Evolutionary conservation across 192 early-diverging fungal species (phyloP).

Genomic region (Endogone sp.): DNA sequence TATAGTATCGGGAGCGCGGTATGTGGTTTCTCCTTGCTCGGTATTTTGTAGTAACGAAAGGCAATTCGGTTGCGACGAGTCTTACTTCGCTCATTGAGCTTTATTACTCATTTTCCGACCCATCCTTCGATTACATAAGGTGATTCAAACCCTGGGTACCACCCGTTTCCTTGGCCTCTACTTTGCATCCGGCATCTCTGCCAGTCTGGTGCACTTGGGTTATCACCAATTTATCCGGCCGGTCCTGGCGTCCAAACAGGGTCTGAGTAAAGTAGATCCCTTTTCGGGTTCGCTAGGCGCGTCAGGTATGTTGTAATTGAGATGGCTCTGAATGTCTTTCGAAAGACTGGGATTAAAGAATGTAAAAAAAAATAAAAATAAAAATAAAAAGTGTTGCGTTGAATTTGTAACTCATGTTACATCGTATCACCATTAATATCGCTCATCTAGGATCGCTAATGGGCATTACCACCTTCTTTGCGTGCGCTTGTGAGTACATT

Average conservation of each 20-base stretch:
- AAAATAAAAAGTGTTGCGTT: no score
- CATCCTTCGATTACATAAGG: neutral
- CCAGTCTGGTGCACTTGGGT: slow-evolving; percentile 27
- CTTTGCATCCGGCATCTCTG: slow-evolving; percentile 31
- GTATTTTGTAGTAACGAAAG: no score
- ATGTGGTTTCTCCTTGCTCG: neutral
- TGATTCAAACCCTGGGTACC: slow-evolving; percentile 35
- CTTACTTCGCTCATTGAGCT: neutral
- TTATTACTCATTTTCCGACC: no score
- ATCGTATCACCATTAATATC: no score
- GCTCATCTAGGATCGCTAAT: slow-evolving; percentile 23
- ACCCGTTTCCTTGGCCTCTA: slow-evolving; percentile 39
- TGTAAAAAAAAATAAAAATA: no score
- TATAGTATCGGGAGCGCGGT: slow-evolving; percentile 40
- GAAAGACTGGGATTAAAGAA: no score
- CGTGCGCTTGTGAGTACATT: slow-evolving; percentile 37
- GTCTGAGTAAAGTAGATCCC: neutral
- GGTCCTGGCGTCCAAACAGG: neutral
- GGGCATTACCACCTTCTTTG: slow-evolving; percentile 48
- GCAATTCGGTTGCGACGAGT: no score
- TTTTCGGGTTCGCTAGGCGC: slow-evolving; percentile 39
- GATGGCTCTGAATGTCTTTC: neutral
- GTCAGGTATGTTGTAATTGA: slow-evolving; percentile 28
- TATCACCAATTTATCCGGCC: slow-evolving; percentile 38
- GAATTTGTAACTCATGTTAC: no score